Base-by-base conservation (phyloP, 768 basidiomycete genomes). In the Lentinula sp. region DNA sequence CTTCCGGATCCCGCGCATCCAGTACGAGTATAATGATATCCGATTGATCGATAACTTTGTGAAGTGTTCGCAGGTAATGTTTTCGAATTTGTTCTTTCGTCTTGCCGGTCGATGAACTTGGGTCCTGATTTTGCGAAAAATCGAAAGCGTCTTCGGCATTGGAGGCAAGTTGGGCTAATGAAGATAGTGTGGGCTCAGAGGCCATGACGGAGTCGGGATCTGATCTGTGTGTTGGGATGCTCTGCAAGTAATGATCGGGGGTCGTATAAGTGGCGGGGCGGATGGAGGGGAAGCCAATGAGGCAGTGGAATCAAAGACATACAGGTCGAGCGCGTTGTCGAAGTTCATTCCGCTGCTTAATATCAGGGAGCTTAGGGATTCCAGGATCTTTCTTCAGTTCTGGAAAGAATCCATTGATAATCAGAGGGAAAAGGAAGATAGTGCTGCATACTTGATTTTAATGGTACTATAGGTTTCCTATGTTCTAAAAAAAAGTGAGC, bases 1-100 rank as follows among this genome's bases (percentile, higher is more conserved):
- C 95, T 61, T 96, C 90, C 2, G 97, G 96, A 77, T 98, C 96
- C 43, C 96, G 79, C 0, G 95, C 95, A 74, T 98, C 97, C 15
- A 98, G 79, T 0, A 93, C 91, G 39, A 91, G 87, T 49, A 98
- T 80, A 55, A 98, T 75, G 36, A 99, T 90, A 70, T 98, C 95
- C 64, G 90, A 88, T 68, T 95, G 81, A 64, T 97, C 95, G 62
- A 98, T 89, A 49, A 99, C 96, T 75, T 91, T 94, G 74, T 93
- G 87, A 23, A 98, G 73, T 1, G 88, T 81, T 42, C 90, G 85
- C 51, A 95, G 76, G 67, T 93, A 92, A 66, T 91, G 81, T 59
- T 83, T 81, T 35, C 88, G 83, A 32, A 85, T 70, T 64, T 91
- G 89, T 65, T 90, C 86, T 65, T 82, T 88, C 6, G 85, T 88